Evolutionary conservation across 768 basidiomycete genomes (phyloP).

Genomic region (Russula sp.): DNA sequence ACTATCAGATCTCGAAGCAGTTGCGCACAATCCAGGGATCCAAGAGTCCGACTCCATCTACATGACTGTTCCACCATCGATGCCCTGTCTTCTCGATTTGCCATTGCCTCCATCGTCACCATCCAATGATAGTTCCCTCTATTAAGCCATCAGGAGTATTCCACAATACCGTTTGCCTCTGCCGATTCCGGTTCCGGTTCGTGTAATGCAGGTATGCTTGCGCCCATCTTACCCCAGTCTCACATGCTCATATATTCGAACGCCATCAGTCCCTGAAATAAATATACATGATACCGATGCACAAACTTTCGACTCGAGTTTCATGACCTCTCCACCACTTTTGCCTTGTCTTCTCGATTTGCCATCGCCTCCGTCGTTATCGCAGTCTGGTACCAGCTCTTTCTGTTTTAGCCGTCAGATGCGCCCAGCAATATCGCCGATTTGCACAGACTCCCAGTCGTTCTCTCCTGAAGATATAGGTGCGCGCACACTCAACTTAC

Average conservation of each 20-base stretch:
- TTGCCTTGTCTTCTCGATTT: not conserved
- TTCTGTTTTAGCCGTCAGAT: not conserved
- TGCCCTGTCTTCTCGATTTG: not conserved
- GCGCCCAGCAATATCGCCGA: not conserved
- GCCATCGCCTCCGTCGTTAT: not conserved
- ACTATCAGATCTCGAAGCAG: not conserved
- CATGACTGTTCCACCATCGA: slow-evolving; percentile 1
- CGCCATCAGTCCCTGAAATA: not conserved
- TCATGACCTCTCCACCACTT: slow-evolving; percentile 2
- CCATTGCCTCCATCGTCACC: not conserved
- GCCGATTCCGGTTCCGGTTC: too few species aligned
- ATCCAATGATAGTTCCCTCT: not conserved
- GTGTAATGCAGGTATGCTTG: slow-evolving; percentile 1
- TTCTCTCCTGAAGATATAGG: not conserved
- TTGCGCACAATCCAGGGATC: not conserved
- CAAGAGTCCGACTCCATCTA: not conserved
- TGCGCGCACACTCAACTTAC: not conserved
- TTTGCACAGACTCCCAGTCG: not conserved
- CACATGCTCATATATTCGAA: not conserved
- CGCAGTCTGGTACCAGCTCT: not conserved
- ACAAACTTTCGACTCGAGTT: not conserved
- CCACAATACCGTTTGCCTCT: too few species aligned
- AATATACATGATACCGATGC: not conserved
- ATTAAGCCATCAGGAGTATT: not conserved
- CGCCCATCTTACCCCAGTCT: not conserved